Base-by-base conservation (phyloP, 202 grass and related monocot genomes). In the Setaria viridis region DNA sequence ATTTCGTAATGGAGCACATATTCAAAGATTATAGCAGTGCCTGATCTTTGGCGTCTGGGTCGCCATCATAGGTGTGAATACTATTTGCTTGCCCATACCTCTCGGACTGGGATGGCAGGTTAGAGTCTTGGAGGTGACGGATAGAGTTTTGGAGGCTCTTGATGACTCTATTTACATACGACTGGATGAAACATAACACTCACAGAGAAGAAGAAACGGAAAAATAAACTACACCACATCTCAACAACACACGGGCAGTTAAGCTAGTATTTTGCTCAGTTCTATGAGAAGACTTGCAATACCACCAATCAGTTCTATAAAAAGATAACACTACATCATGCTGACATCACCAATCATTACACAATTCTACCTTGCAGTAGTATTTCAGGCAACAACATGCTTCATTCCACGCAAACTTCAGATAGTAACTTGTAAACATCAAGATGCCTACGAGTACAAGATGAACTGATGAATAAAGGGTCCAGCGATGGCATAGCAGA, bases 361-460 rank as follows among this genome's bases (percentile, higher is more conserved):
- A 41, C 54, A 70, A 37, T 6, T 57, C 49, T 76, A 58, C 51
- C 46, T 39, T 80, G 39, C 77, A 81, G 50, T 50, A 46, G 59
- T 17, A 32, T 74, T 60, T 11, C 59, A 67, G n/a, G 17, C n/a
- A 78, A 47, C 70, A 68, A 29, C 21, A 72, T 68, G 41, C 32
- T 75, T 80, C 58, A 58, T 59, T 84, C 67, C 21, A 60, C 8
- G 21, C 4, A 56, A 71, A 85, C 17, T 42, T 16, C 11, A 37
- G 8, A 41, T 14, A n/a, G 7, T 33, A 81, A 78, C 9, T 72
- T 43, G 19, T 16, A 73, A 49, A 82, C 46, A 82, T 50, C 70
- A 79, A 6, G 43, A 74, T 17, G 33, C 7, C 43, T 3, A 21
- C 3, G 19, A 77, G 12, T 80, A 49, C 81, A 77, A 33, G 55